A percentile compares a stretch with the other conserved stretches of the same genome.
These are phyloP conservation scores for Hysterium pulicare DNA, from an alignment of 2,329 filamentous ascomycete species.

Conservation along the genomic window DNA sequence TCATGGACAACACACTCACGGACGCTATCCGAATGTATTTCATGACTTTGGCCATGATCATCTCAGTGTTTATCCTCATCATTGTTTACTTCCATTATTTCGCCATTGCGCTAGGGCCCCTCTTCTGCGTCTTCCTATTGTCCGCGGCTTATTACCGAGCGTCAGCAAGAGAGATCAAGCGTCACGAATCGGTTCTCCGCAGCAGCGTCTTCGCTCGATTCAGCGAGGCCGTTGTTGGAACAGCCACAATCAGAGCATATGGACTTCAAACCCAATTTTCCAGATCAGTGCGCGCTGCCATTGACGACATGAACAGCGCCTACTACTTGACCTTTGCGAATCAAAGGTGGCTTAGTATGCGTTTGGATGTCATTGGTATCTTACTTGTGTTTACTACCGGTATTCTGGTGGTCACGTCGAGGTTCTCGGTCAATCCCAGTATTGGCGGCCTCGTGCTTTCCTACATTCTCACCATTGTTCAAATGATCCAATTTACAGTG, in stretches of 20 bases:
- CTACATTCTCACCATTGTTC: slow-evolving; percentile 89
- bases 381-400: slow-evolving; percentile 82
- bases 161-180: slow-evolving; percentile 90
- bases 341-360: slow-evolving; percentile 85
- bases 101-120: slow-evolving; percentile 62
- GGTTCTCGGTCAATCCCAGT: slow-evolving; percentile 79
- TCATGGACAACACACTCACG: slow-evolving; percentile 89
- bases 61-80: slow-evolving; percentile 81
- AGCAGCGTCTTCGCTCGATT: slow-evolving; percentile 90
- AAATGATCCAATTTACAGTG: slow-evolving; percentile 94
- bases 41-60: slow-evolving; percentile 76
- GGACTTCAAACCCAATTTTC: slow-evolving; percentile 76
- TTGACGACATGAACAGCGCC: slow-evolving; percentile 89
- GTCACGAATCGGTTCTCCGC: slow-evolving; percentile 84
- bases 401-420: slow-evolving; percentile 86
- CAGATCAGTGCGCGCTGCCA: slow-evolving; percentile 62
- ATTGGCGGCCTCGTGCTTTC: slow-evolving; percentile 85
- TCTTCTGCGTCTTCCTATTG: slow-evolving; percentile 75
- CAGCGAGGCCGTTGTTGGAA: slow-evolving; percentile 79
- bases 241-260: slow-evolving; percentile 84
- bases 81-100: slow-evolving; percentile 97
- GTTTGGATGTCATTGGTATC: slow-evolving; percentile 81
- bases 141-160: slow-evolving; percentile 84
- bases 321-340: slow-evolving; percentile 96
- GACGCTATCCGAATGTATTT: slow-evolving; percentile 93